Percentiles rank a stretch among this genome's conserved stretches.
Evolutionary conservation across 441 rosid genomes (phyloP).

Genomic region (Manihot esculenta): DNA sequence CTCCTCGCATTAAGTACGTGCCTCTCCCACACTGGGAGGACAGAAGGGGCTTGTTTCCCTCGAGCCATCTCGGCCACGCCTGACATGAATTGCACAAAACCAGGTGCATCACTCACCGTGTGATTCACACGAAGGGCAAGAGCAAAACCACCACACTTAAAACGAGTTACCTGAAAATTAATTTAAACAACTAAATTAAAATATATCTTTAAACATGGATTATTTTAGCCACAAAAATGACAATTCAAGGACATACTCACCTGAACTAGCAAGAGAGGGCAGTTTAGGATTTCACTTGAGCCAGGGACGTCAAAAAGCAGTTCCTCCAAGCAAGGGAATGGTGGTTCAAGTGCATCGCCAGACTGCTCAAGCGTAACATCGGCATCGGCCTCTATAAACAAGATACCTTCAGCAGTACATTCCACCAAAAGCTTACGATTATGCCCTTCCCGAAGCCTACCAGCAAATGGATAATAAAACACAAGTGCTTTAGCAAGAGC

Average conservation of each 20-base stretch:
- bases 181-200: too few species aligned
- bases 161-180: conserved; percentile 39
- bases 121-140: conserved; percentile 44
- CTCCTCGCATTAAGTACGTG: conserved; percentile 31
- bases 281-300: conserved; percentile 34
- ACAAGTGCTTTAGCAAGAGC: conserved; percentile 33
- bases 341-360: conserved; percentile 50
- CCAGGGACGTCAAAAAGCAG: conserved; percentile 47
- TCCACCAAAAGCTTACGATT: background rate
- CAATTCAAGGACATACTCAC: conserved; percentile 8
- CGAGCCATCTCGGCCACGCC: conserved; percentile 38
- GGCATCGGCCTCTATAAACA: conserved; percentile 16
- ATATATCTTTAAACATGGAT: too few species aligned
- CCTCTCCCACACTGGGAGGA: conserved; percentile 34
- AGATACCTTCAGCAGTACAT: conserved; percentile 37
- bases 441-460: conserved; percentile 33
- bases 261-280: conserved; percentile 55
- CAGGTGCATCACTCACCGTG: conserved; percentile 44
- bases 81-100: conserved; percentile 33
- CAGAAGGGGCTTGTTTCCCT: conserved; percentile 26
- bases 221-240: too few species aligned
- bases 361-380: conserved; percentile 7
- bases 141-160: conserved; percentile 48
- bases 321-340: conserved; percentile 49
- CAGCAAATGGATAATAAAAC: conserved; percentile 18